Conservation (phyloP, 352 stramenopile species). For the Globisporangium okanoganense region DNA sequence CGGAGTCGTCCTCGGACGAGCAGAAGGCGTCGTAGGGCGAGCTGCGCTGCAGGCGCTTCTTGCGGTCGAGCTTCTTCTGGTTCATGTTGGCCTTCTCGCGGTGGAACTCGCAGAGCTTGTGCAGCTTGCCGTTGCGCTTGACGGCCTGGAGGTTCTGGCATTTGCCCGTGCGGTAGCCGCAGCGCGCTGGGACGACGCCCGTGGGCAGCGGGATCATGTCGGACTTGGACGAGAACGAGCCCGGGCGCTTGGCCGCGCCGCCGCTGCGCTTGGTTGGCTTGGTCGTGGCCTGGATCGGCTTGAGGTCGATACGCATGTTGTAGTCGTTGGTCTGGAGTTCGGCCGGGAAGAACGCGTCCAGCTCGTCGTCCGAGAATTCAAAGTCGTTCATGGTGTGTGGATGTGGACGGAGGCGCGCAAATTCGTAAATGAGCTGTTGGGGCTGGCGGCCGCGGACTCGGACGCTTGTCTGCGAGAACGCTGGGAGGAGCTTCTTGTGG, state of each 20-base stretch:
- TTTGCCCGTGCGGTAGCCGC: slow-evolving; percentile 79
- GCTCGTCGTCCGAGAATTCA: slow-evolving; percentile 23
- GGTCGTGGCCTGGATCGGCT: slow-evolving; percentile 16
- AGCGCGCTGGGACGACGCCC: slow-evolving; percentile 39
- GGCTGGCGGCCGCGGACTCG: no score
- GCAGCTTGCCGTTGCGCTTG: slow-evolving; percentile 80
- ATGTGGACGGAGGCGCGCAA: slow-evolving; percentile 9
- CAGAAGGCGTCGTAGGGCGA: slow-evolving; percentile 38
- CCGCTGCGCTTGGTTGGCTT: slow-evolving; percentile 10
- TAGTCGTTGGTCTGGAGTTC: slow-evolving; percentile 12
- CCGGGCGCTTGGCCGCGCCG: slow-evolving; percentile 2
- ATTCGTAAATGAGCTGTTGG: slow-evolving; percentile 25
- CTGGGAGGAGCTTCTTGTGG: not conserved
- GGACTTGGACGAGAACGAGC: slow-evolving; percentile 12
- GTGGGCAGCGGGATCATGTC: slow-evolving; percentile 19
- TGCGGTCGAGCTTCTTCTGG: slow-evolving; percentile 84
- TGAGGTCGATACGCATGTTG: slow-evolving; percentile 31
- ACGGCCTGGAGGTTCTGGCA: slow-evolving; percentile 75
- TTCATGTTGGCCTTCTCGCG: slow-evolving; percentile 82
- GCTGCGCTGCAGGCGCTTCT: slow-evolving; percentile 67
- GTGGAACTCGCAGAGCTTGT: slow-evolving; percentile 86
- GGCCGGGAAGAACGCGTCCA: slow-evolving; percentile 27
- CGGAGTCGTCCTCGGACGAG: slow-evolving; percentile 38
- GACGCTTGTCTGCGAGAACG: not conserved
- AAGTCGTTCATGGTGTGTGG: slow-evolving; percentile 24